phyloP scores from a whole-genome alignment of 2,329 filamentous ascomycete species.

The Venturia oleaginea region DNA sequence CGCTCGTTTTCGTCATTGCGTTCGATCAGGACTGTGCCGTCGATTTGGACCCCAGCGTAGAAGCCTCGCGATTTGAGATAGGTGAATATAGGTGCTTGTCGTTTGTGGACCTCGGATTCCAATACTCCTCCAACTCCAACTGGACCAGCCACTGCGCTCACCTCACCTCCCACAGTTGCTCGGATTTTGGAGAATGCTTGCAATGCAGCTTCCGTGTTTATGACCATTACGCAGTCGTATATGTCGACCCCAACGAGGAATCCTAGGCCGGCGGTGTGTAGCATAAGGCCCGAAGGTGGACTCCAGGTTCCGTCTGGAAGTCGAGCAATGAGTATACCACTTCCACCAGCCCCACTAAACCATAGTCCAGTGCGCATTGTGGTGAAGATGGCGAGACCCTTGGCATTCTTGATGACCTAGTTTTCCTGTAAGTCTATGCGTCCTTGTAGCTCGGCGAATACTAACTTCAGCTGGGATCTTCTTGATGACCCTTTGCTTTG shows the following conservation, averaged over 20 bases:
- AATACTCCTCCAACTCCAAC: slow-evolving; percentile 66
- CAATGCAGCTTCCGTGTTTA: slow-evolving; percentile 64
- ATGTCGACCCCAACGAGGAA: slow-evolving; percentile 90
- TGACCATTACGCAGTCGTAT: slow-evolving; percentile 89
- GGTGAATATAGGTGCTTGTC: slow-evolving; percentile 64
- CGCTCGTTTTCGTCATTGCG: slow-evolving; percentile 79
- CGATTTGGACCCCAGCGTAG: slow-evolving; percentile 77
- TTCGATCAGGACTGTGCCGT: slow-evolving; percentile 80
- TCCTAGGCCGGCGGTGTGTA: slow-evolving; percentile 80
- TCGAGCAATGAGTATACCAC: slow-evolving; percentile 74
- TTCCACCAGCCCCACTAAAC: slow-evolving; percentile 84
- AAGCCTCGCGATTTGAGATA: slow-evolving; percentile 87
- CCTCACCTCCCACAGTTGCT: slow-evolving; percentile 72
- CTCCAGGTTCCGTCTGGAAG: slow-evolving; percentile 85
- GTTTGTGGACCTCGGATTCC: slow-evolving; percentile 49
- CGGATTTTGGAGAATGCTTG: slow-evolving; percentile 74
- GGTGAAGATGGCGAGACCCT: slow-evolving; percentile 87
- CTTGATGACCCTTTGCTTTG: slow-evolving; percentile 58
- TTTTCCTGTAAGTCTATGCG: not conserved
- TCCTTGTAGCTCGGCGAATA: not conserved
- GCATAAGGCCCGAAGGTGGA: slow-evolving; percentile 79
- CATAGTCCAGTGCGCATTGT: slow-evolving; percentile 91
- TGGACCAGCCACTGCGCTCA: slow-evolving; percentile 68
- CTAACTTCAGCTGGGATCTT: slow-evolving; percentile 64
- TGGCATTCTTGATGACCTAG: slow-evolving; percentile 75